A percentile compares a stretch with the other conserved stretches of the same genome.
Evolutionary conservation across 768 basidiomycete genomes (phyloP).

Genomic region (Tremella yokohamensis): DNA sequence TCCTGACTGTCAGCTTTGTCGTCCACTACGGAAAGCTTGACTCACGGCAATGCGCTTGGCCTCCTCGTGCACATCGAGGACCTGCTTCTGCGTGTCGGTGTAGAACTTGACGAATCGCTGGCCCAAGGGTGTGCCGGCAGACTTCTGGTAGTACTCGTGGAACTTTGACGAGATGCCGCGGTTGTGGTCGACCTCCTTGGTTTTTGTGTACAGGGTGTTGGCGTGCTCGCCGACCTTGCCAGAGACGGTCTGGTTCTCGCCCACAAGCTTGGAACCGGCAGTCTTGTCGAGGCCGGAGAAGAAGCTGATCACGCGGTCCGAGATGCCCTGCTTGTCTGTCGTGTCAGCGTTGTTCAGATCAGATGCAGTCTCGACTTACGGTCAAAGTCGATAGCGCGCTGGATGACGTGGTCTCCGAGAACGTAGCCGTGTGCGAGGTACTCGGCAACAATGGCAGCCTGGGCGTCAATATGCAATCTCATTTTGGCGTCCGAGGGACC

Average conservation of each 20-base stretch:
- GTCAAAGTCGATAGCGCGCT: conserved; percentile 55
- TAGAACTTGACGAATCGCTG: conserved; percentile 71
- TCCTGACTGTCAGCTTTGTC: conserved; percentile 27
- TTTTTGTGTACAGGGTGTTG: conserved; percentile 64
- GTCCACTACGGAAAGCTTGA: not conserved
- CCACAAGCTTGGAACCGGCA: conserved; percentile 67
- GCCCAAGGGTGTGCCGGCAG: conserved; percentile 71
- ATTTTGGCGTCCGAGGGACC: not conserved
- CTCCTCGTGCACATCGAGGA: conserved; percentile 88
- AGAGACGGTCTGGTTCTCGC: conserved; percentile 76
- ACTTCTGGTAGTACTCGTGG: conserved; percentile 57
- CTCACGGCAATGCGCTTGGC: conserved; percentile 70
- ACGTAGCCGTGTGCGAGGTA: conserved; percentile 86
- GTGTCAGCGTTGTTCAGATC: conserved; percentile 56
- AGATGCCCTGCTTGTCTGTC: conserved; percentile 79
- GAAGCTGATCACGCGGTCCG: conserved; percentile 74
- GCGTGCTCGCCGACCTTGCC: conserved; percentile 67
- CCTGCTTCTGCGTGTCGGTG: conserved; percentile 81
- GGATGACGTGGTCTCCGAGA: conserved; percentile 72
- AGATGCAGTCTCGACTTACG: conserved; percentile 31
- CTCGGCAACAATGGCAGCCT: conserved; percentile 73
- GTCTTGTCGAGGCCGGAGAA: conserved; percentile 68
- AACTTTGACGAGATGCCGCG: conserved; percentile 70
- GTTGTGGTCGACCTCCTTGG: conserved; percentile 73
- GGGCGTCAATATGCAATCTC: not conserved